Evolutionary conservation across 805 yeast genomes (phyloP), one percentile per base, ranked within the genome.

Genomic region (Maudiozyma bulderi): DNA sequence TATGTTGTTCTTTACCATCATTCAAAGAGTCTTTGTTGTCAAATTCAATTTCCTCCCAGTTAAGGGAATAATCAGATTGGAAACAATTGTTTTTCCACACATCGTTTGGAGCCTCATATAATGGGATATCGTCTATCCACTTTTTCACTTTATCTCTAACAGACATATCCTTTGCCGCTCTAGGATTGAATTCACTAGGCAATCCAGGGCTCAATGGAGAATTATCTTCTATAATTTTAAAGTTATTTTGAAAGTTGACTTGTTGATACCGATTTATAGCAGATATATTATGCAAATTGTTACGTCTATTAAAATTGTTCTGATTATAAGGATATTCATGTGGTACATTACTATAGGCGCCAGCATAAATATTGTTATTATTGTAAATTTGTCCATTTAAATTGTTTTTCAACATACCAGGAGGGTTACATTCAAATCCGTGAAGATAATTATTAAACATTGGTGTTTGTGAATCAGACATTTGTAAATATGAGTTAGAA

Each of bases 71-170:
- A n/a, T 57, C 59, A n/a, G 51, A 52, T 14, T 55, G 53, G 44
- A 51, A 63, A 47, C 65, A 64, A 11, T 52, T 47, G 3, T 57
- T 48, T 31, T 50, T 54, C 57, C 59, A 56, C 3, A 46, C 14
- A 3, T 52, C 58, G 6, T 50, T 55, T 2, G 51, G 50, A 1
- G 50, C 45, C 41, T 56, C 56, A 44, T 50, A 71, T 8, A 72
- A 59, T 1, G 90, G 90, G 3, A 85, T 73, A 31, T 72, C 70
- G 3, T 68, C 66, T 35, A 85, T 74, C 93, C 93, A 85, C 6
- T 62, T 66, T 38, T 71, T 70, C 0, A 85, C 85, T 57, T 84
- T 85, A 57, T 85, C 91, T 44, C 65, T 69, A 52, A 73, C 76
- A 1, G 80, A 73, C 89, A 85, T 84, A 61, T 79, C 81, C 8